Conservation (phyloP, 495 filamentous ascomycete genomes). For the Trichoderma reesei region DNA sequence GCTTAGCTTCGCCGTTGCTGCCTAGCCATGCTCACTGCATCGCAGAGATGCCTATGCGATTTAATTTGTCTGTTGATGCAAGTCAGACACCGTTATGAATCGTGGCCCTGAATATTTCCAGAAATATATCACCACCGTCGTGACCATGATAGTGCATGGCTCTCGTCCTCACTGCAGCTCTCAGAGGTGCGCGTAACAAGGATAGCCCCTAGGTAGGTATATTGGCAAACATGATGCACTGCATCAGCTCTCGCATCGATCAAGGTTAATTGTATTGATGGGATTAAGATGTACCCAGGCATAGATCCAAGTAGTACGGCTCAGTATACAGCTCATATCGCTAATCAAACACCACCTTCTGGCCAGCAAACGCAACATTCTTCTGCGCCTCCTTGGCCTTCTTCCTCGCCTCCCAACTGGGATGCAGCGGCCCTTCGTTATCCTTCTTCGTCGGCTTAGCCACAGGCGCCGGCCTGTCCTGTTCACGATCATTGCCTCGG, state of each 20-base stretch:
- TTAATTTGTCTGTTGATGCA: too few species aligned
- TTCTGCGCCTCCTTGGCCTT: slow-evolving; percentile 67
- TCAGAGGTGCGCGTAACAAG: too few species aligned
- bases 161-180: too few species aligned
- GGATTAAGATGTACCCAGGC: not conserved
- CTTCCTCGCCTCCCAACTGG: slow-evolving; percentile 85
- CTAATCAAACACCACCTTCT: slow-evolving; percentile 85
- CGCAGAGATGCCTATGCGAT: too few species aligned
- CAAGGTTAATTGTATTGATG: not conserved
- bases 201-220: too few species aligned
- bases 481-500: slow-evolving; percentile 13
- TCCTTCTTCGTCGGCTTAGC: slow-evolving; percentile 42
- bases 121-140: too few species aligned
- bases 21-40: too few species aligned
- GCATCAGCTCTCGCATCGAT: not conserved
- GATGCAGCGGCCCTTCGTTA: slow-evolving; percentile 65
- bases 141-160: too few species aligned
- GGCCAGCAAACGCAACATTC: slow-evolving; percentile 63
- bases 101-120: too few species aligned
- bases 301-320: not conserved
- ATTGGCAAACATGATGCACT: too few species aligned
- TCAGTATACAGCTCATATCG: slow-evolving; percentile 13
- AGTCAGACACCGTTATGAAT: too few species aligned
- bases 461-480: slow-evolving; percentile 6
- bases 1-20: not conserved